Evolutionary conservation across 1,284 basidiomycete genomes (phyloP), one percentile per base, ranked within the genome.

Genomic region (Hortiboletus rubellus): DNA sequence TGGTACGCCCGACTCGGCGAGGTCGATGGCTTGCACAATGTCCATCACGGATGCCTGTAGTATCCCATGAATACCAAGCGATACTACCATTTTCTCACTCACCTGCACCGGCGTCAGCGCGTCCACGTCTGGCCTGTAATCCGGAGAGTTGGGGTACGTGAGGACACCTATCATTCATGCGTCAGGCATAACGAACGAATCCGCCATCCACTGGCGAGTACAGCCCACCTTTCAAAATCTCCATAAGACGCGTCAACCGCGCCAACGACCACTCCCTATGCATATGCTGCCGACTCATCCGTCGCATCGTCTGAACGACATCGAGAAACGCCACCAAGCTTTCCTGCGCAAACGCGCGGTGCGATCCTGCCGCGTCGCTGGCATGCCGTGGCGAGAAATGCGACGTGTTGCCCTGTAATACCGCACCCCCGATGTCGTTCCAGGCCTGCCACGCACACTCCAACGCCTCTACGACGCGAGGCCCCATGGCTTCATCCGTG

Each of bases 91-190:
- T 11, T 7, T n/a, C 12, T 45, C 50, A 52, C 76, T 43, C 70
- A 87, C 87, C 80, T 95, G 93, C 1, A 97, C 81, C 22, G 93
- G 93, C 22, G 91, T 87, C 55, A 97, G 77, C 41, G 78, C 75
- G 67, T 98, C 94, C 47, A 94, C 80, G 68, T 99, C 96, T 6
- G 91, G 87, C 47, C 92, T 79, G 69, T 92, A 95, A 68, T 96
- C 94, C 5, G 89, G 86, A 1, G 92, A 96, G 57, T 80, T 79
- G 1, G 86, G 77, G 69, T 97, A 98, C 0, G 89, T 91, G 59
- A 96, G 76, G 47, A 92, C 82, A 6, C 84, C 89, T 90, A 57
- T 12, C 31, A 34, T n/a, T 10, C 34, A 27, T 15, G 17, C 33
- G 45, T 60, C 18, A 57, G 14, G 30, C 5, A 14, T 10, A 22